Evolutionary conservation across 2,329 filamentous ascomycete genomes (phyloP), one percentile per base, ranked within the genome.

Genomic region (Aspergillus brunneoviolaceus): DNA sequence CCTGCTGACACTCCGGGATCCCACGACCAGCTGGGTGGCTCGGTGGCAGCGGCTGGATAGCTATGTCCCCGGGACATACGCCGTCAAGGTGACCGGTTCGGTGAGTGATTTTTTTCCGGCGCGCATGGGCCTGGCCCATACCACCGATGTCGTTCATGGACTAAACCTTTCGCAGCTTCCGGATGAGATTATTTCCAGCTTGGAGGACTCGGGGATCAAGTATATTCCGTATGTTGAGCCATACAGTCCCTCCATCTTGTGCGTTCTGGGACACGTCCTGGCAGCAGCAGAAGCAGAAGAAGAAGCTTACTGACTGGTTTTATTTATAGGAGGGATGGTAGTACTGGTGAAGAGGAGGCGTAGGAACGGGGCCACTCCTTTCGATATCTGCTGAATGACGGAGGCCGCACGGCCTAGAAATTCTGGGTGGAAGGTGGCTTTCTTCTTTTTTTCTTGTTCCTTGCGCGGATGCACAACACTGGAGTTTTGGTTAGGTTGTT

Each of bases 31-130:
- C 71, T 99, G 95, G 95, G 91, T 98, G 52, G 93, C 94, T n/a
- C 91, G 91, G 74, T 98, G 93, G 89, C 92, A 98, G 82, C 86
- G 95, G 9, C 80, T 99, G 61, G 91, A 97, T 74, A 87, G 86
- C 58, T 98, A 96, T 76, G 89, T 95, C 55, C 85, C 87, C 16
- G 95, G 95, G 57, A 88, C 96, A 60, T 99, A 99, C 79, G 95
- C 95, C 19, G 90, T 92, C 58, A 97, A 98, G 80, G 95, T 99
- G 25, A 92, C 90, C 33, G 95, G 95, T 19, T 87, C 91, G 63
- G 82, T 85, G 66, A 76, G 82, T 77, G n/a, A n/a, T 25, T 23
- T 23, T 23, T 4, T 4, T 21, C 2, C 21, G 23, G 23, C 23
- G 23, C 23, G 4, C 4, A 23, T 23, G 23, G 23, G 23, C 23